Percentiles rank a stretch among this genome's conserved stretches.
These are phyloP conservation scores for Paramecium bursaria DNA, from an alignment of 73 alveolate species.

Conservation along the genomic window DNA sequence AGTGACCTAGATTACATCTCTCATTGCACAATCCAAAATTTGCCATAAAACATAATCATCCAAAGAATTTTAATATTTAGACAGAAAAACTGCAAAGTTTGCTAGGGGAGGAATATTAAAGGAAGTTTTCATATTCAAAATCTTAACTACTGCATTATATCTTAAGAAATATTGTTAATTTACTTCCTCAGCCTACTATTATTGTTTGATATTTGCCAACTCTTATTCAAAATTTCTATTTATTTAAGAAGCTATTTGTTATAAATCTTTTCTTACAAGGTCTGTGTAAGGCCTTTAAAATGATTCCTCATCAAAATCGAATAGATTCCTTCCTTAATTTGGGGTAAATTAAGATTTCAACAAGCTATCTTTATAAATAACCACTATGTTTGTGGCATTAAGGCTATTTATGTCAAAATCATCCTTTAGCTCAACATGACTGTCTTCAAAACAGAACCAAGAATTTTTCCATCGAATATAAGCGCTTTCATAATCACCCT, in stretches of 20 bases:
- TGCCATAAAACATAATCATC: constrained; percentile 44
- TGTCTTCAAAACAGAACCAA: constrained; percentile 36
- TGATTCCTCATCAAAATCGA: constrained; percentile 12
- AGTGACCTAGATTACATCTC: constrained; percentile 19
- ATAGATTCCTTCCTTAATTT: constrained; percentile 22
- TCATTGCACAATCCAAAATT: constrained; percentile 35
- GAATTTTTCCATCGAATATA: constrained; percentile 5
- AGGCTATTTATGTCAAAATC: constrained; percentile 13
- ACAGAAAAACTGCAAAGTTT: constrained; percentile 33
- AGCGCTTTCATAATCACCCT: constrained; percentile 44
- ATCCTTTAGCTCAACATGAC: constrained; percentile 19
- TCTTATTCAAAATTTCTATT: constrained; percentile 29
- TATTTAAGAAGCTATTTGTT: not conserved
- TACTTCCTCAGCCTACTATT: constrained; percentile 52
- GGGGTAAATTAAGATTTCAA: not conserved
- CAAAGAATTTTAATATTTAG: not conserved
- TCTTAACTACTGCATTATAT: not conserved
- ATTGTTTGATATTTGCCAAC: not conserved
- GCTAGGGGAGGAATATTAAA: constrained; percentile 1
- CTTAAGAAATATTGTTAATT: not conserved
- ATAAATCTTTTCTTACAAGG: constrained; percentile 15
- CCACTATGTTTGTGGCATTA: not conserved
- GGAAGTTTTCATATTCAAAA: not conserved
- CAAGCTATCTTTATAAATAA: not conserved
- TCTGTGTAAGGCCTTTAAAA: constrained; percentile 10